Percentiles rank a stretch among this genome's conserved stretches.
Conservation (phyloP, 75 land plant species). For the Selaginella tamariscina region DNA sequence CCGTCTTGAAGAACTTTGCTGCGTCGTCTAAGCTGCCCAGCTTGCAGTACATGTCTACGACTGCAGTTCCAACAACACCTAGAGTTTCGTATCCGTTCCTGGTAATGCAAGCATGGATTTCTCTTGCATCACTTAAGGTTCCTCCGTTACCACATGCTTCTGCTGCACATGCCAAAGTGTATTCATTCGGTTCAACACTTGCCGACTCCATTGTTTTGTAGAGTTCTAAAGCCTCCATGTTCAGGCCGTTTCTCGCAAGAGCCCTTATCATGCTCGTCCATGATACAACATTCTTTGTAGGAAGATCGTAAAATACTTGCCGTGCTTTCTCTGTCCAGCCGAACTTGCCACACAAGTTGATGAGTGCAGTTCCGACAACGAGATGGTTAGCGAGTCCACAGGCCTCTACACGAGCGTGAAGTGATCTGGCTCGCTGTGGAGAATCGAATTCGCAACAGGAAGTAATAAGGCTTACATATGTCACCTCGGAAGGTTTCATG, state of each 20-base stretch:
- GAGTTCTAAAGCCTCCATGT: not conserved
- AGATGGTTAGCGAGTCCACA: not conserved
- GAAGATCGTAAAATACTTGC: not conserved
- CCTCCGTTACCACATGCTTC: not conserved
- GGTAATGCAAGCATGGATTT: no score
- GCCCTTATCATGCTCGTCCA: not conserved
- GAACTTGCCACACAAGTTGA: not conserved
- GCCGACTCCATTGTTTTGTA: constrained; percentile 1
- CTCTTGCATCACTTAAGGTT: not conserved
- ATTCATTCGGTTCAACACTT: not conserved
- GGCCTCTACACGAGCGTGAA: not conserved
- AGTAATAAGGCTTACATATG: not conserved
- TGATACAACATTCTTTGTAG: not conserved
- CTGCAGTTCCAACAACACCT: not conserved
- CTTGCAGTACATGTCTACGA: not conserved
- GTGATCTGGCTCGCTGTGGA: not conserved
- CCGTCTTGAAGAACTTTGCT: not conserved
- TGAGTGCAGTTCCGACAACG: constrained; percentile 1
- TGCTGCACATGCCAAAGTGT: not conserved
- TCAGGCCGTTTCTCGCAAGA: not conserved
- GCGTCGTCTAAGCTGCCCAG: not conserved
- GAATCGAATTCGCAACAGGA: not conserved
- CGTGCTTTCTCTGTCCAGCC: not conserved
- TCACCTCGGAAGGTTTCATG: not conserved
- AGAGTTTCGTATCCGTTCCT: not conserved